Base-by-base conservation (phyloP, 2,329 filamentous ascomycete genomes). In the Tolypocladium endophyticum region DNA sequence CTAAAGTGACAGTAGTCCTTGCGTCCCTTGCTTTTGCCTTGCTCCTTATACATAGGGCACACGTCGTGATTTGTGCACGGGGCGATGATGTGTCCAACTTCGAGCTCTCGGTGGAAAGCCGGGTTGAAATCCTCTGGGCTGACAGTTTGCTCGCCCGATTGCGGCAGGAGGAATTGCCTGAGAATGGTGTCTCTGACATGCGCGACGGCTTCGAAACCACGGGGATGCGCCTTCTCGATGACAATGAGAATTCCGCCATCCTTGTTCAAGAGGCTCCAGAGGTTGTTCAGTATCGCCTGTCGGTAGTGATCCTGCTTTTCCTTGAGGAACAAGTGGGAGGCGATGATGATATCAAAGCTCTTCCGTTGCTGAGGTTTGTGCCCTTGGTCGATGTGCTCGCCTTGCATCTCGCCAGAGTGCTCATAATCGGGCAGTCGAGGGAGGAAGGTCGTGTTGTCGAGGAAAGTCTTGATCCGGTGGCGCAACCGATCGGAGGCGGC, bases 1-100 rank as follows among this genome's bases (percentile, higher is more conserved):
- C 81, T 83, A 73, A 99, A 97, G 72, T 88, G 89, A 73, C 94
- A 99, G 70, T 88, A 94, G 69, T 97, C 92, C 67, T 92, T 92
- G 59, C 93, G 85, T 7, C 92, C 90, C 35, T 77, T 77, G 58
- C 84, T 85, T 58, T 87, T 79, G 0, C 92, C 91, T 0, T 87
- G 81, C 0, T 80, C 79, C 25, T 81, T 78, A 70, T 96, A 97
- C 89, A 99, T 95, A 0, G 94, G 94, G 65, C 94, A 99, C 60
- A 82, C 80, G 11, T 80, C 79, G 72, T 99, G 94, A 72, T 92
- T 97, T 0, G 94, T 97, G 76, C 94, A 99, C 69, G 86, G 86
- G 4, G 86, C 86, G 59, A 89, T 73, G 58, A 89, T 85, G 76
- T 86, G 84, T 59, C 86, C 86, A 0, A 76, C 74, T 63, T 87